These are phyloP conservation scores for Amesomyces nigricolor DNA, from an alignment of 2,329 filamentous ascomycete genomes.

Conservation along the genomic window DNA sequence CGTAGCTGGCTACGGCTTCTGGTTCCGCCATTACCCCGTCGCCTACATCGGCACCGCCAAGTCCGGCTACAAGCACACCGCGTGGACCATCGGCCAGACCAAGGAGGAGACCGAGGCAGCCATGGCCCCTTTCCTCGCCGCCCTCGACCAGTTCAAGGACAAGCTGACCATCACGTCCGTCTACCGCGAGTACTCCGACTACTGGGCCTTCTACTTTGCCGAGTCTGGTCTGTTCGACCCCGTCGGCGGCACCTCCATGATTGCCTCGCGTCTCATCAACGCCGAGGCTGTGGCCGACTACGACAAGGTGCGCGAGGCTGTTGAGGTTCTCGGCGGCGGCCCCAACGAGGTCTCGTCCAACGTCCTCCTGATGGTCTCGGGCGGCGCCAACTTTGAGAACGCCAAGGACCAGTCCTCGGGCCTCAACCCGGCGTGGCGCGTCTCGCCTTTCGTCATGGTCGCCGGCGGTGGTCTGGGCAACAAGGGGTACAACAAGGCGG, in stretches of 20 bases:
- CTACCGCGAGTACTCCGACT: constrained; percentile 12
- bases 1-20: constrained; percentile 12
- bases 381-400: constrained; percentile 15
- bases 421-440: constrained; percentile 15
- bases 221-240: constrained; percentile 17
- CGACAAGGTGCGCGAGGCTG: constrained; percentile 5
- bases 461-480: constrained; percentile 9
- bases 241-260: constrained; percentile 9
- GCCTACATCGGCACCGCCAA: constrained; percentile 7
- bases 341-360: constrained; percentile 13
- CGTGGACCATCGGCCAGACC: constrained; percentile 16
- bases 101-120: constrained; percentile 6
- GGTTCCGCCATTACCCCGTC: constrained; percentile 14
- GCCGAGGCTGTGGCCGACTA: constrained; percentile 7
- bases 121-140: neutral
- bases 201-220: constrained; percentile 16
- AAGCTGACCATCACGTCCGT: constrained; percentile 8
- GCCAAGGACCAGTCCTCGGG: constrained; percentile 7
- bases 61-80: constrained; percentile 13
- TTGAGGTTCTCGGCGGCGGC: constrained; percentile 8
- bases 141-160: constrained; percentile 7
- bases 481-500: constrained; percentile 1
- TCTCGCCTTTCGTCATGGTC: constrained; percentile 9
- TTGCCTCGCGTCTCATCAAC: constrained; percentile 11
- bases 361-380: constrained; percentile 15